phyloP scores from a whole-genome alignment of 1,139 yeast species.

The Saccharomyces pastorianus region DNA sequence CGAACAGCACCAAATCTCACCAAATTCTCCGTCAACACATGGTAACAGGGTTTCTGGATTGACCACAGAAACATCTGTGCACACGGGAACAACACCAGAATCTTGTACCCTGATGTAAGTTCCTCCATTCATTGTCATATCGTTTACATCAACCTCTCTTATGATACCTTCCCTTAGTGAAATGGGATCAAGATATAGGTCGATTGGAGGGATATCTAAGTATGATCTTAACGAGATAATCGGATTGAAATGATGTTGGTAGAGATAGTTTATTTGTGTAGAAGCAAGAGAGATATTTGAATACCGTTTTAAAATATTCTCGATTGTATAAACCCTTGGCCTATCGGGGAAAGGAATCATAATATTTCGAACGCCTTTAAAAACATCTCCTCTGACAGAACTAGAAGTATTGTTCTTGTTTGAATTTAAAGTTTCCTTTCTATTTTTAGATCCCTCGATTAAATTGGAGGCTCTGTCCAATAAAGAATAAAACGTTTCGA shows the following conservation, averaged over 20 bases:
- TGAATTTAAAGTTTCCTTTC: slow-evolving; percentile 2
- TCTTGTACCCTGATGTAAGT: slow-evolving; percentile 65
- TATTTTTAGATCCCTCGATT: slow-evolving; percentile 6
- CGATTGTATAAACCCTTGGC: slow-evolving; percentile 56
- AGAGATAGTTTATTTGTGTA: slow-evolving; percentile 68
- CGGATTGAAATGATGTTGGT: slow-evolving; percentile 74
- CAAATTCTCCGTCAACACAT: slow-evolving; percentile 89
- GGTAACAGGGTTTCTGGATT: slow-evolving; percentile 80
- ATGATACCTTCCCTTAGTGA: slow-evolving; percentile 85
- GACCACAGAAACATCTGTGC: slow-evolving; percentile 88
- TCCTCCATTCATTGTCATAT: slow-evolving; percentile 38
- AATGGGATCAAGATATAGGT: slow-evolving; percentile 76
- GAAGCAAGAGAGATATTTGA: slow-evolving; percentile 58
- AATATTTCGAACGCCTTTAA: slow-evolving; percentile 65
- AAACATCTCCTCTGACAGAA: slow-evolving; percentile 32
- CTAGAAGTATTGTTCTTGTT: slow-evolving; percentile 11
- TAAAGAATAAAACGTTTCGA: slow-evolving; percentile 52
- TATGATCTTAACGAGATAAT: slow-evolving; percentile 72
- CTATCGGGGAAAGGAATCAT: slow-evolving; percentile 77
- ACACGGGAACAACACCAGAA: slow-evolving; percentile 92
- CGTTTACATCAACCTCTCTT: slow-evolving; percentile 67
- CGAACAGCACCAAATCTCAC: slow-evolving; percentile 94
- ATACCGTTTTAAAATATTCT: slow-evolving; percentile 55
- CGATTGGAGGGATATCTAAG: slow-evolving; percentile 83
- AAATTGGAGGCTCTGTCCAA: slow-evolving; percentile 36